Evolutionary conservation across 441 rosid species (phyloP).

Genomic region (Breynia disticha): DNA sequence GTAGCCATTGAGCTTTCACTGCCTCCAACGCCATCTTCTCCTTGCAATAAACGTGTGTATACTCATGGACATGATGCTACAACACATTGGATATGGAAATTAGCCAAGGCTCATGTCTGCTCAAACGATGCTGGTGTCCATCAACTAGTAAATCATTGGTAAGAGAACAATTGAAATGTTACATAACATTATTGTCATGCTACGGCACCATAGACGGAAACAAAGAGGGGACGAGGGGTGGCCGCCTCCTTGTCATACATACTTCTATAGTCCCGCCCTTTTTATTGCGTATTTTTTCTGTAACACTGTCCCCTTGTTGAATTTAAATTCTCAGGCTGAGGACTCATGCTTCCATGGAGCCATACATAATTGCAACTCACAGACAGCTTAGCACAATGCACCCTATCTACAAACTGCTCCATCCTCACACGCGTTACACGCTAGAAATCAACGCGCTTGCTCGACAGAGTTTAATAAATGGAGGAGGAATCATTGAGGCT

Average conservation of each 20-base stretch:
- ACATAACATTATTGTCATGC: background rate
- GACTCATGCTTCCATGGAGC: constrained; percentile 91
- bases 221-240: too few species aligned
- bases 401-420: constrained; percentile 73
- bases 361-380: constrained; percentile 76
- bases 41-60: constrained; percentile 44
- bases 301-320: background rate
- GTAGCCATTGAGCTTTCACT: constrained; percentile 80
- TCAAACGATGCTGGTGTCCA: constrained; percentile 85
- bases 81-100: constrained; percentile 84
- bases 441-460: constrained; percentile 88
- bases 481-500: constrained; percentile 86
- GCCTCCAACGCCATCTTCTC: constrained; percentile 47
- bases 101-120: constrained; percentile 90
- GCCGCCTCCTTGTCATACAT: too few species aligned
- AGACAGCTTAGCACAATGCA: constrained; percentile 90
- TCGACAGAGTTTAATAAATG: constrained; percentile 76
- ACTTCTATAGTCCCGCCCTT: too few species aligned
- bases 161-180: constrained; percentile 11
- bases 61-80: constrained; percentile 84
- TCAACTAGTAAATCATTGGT: constrained; percentile 95
- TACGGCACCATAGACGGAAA: too few species aligned
- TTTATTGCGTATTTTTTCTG: too few species aligned
- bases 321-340: constrained; percentile 45
- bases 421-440: constrained; percentile 90